phyloP scores from a whole-genome alignment of 139 green algal genomes.

The Zygnema circumcarinatum region DNA sequence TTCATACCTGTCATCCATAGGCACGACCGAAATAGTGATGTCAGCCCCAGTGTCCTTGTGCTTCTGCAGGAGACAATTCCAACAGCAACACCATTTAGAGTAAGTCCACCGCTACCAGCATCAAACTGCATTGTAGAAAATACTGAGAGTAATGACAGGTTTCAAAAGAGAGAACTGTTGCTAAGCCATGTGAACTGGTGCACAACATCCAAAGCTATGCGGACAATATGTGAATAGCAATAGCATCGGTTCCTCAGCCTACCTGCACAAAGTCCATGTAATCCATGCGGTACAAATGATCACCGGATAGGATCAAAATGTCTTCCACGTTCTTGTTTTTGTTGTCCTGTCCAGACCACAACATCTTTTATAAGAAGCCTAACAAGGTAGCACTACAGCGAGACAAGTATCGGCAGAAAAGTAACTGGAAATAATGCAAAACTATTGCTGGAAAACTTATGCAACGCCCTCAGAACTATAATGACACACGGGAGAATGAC shows the following conservation, averaged over 20 bases:
- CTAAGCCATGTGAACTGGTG: no score
- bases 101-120: no score
- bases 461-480: background rate
- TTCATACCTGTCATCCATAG: constrained; percentile 77
- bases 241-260: no score
- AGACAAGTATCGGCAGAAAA: background rate
- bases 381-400: background rate
- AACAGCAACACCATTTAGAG: background rate
- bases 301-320: constrained; percentile 89
- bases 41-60: constrained; percentile 82
- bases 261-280: constrained; percentile 96
- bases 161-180: background rate
- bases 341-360: constrained; percentile 52
- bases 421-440: background rate
- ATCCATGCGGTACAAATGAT: constrained; percentile 96
- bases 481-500: no score
- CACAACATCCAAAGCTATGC: no score
- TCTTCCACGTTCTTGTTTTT: constrained; percentile 86
- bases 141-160: background rate
- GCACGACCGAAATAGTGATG: constrained; percentile 93
- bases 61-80: constrained; percentile 40
- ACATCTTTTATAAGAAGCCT: background rate
- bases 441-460: background rate
- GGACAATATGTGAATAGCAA: no score
- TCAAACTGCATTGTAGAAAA: no score